Base-by-base conservation (phyloP, 2,329 filamentous ascomycete species). In the Sclerotiophoma versabilis region DNA sequence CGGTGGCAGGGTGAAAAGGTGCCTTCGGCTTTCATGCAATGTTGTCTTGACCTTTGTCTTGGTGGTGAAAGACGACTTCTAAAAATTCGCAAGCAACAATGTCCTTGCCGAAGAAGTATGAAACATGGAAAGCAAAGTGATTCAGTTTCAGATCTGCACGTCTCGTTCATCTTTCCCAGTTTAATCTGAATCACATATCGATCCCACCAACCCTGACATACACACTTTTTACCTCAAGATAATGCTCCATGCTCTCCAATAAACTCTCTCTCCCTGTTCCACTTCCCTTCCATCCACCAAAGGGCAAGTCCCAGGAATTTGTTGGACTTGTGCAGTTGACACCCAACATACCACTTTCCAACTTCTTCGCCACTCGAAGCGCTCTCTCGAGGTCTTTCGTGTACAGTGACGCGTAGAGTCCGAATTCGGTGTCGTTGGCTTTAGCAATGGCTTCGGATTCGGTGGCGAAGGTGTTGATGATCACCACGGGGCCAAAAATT, bases 361-460 rank as follows among this genome's bases (percentile, higher is more conserved):
- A 52, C 25, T 67, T 71, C 59, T 73, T 75, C 1, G 69, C 71
- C 3, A 76, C 67, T 2, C 74, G 58, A 19, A 77, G 37, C 4
- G 75, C 69, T 15, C 65, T 57, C 33, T 63, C 62, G 1, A 70
- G 37, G 33, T 71, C 65, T 36, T 68, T 69, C 6, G 75, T 77
- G 42, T 71, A 76, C 1, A 77, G 57, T 1, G 67, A 66, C 2
- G 74, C 73, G 30, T 74, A 76, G 0, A 77, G 62, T 1, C 75
- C 75, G 49, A 70, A 76, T 29, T 75, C 73, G 4, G 73, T 74
- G 10, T 73, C 70, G 42, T 77, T 77, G 0, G 75, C 75, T 41
- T 66, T 68, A 14, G 41, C 32, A 1, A 78, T 57, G 1, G 64
- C 75, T 51, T 76, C 75, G 10, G 65, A 63, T 49, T 76, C 73